Evolutionary conservation across 305 asterid genomes (phyloP).

Genomic region (Fraxinus angustifolia): DNA sequence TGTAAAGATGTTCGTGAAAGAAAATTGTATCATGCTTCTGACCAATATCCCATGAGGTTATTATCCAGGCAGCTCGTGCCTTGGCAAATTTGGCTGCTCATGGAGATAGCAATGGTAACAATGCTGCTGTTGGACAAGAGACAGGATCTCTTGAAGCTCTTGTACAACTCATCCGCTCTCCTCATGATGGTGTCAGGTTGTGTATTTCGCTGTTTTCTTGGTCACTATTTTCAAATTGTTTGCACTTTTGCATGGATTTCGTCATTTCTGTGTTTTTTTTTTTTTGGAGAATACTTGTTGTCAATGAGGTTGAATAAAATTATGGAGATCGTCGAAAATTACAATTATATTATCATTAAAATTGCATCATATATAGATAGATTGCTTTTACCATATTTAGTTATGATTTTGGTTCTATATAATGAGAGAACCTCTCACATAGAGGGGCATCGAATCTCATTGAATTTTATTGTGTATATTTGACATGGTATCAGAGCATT

Average conservation of each 20-base stretch:
- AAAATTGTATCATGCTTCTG: slow-evolving; percentile 2
- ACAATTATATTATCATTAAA: too few species aligned
- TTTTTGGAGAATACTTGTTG: not conserved
- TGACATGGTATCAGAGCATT: too few species aligned
- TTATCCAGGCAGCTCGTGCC: slow-evolving; percentile 53
- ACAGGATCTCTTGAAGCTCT: slow-evolving; percentile 58
- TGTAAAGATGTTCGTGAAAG: not conserved
- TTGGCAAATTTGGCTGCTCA: slow-evolving; percentile 60
- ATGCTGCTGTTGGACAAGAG: slow-evolving; percentile 58
- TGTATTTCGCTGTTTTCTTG: not conserved
- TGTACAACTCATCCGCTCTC: slow-evolving; percentile 47
- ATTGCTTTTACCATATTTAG: too few species aligned
- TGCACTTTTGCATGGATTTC: not conserved
- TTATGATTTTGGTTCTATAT: too few species aligned
- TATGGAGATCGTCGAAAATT: too few species aligned
- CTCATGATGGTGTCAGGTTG: slow-evolving; percentile 55
- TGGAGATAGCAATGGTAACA: slow-evolving; percentile 53
- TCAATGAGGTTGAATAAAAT: too few species aligned
- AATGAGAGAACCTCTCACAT: too few species aligned
- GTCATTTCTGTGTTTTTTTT: not conserved
- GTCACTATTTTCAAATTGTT: slow-evolving; percentile 2
- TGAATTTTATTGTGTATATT: too few species aligned
- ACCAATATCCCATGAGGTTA: slow-evolving; percentile 4
- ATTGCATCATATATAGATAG: too few species aligned
- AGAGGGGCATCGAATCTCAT: too few species aligned